Evolutionary conservation across 345 rosid species (phyloP), one percentile per base, ranked within the genome.

Genomic region (Raphanus sativus): DNA sequence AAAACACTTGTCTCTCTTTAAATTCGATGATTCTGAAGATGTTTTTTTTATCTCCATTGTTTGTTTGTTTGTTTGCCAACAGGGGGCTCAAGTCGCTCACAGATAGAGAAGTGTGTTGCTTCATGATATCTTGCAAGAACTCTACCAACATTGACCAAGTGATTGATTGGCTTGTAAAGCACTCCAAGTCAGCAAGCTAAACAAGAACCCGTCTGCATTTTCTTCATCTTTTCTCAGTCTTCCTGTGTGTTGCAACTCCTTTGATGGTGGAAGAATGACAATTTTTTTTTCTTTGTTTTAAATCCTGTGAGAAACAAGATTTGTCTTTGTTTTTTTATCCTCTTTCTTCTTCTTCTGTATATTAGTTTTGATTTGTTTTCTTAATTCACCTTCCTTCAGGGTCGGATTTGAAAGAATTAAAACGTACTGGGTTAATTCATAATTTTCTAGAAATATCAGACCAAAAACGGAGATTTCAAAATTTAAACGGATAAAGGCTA

Each of bases 61-160:
- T 62, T 72, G 30, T 28, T 28, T 28, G 30, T n/a, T 21, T 21
- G 21, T 21, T 21, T 21, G 21, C 21, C 21, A 21, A 63, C 82
- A 89, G 93, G 90, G 90, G 81, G 26, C 91, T 93, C 52, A 81
- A 84, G 69, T 86, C 89, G 0, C 87, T 93, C 10, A 77, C 91
- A 1, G 96, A 87, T 71, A 86, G 98, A 82, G 97, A 93, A 82
- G 98, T 93, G 8, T 93, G 98, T 81, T 91, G 94, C 84, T 87
- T 83, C 77, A 93, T 91, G 96, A 93, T 93, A 76, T 93, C 98
- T 4, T 91, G 98, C 96, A 93, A 89, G 88, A 88, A 93, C 86
- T 89, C 97, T 1, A 86, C 90, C 56, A 93, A 93, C 85, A 89
- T 93, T 17, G 98, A 91, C 67, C 85, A 86, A 0, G 97, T 93